Base-by-base conservation (phyloP, 1,284 basidiomycete genomes). In the Butyriboletus appendiculatus region DNA sequence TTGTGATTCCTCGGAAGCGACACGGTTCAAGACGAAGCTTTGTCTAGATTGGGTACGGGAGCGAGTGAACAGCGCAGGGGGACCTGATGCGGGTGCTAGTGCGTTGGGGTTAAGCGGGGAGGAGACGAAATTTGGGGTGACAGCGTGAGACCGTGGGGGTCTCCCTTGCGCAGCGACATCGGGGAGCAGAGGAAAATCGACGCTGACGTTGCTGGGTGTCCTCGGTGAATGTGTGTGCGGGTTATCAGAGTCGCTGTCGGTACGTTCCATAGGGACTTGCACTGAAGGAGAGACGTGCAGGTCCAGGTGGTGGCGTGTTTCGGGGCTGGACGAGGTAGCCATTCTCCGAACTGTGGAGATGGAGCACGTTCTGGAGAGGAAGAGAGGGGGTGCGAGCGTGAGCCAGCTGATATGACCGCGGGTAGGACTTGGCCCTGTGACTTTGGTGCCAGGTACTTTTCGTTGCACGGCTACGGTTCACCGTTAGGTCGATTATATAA, bases 1-100 rank as follows among this genome's bases (percentile, higher is more conserved):
- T 26, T 78, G 75, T 0, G 76, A 71, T 43, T 81, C 79, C 45
- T 81, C 80, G 6, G 80, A 79, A 16, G 76, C 69, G n/a, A 79
- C 58, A 24, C 78, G 75, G 39, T 67, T 70, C 52, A 78, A 66
- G 45, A 65, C 57, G 43, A 72, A 65, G 50, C 69, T 77, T 20
- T 70, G 71, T 38, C 68, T 66, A 9, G 71, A 62, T 14, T 57
- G 70, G 63, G 48, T 50, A 62, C 40, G 75, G 62, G 54, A 68
- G 55, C 49, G 72, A 62, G 45, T 0, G 65, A 69, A 52, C 48
- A 51, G 57, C 54, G 43, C 33, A 53, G 54, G 60, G 52, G 37
- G 48, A 2, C 6, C 16, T 7, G 58, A 24, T 15, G 61, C 45
- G 16, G 62, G 63, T 38, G 59, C 33, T 52, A 62, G 63, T 37